A percentile compares a stretch with the other conserved stretches of the same genome.
Evolutionary conservation across 1,284 basidiomycete species (phyloP).

Genomic region (Moniliella sp.): DNA sequence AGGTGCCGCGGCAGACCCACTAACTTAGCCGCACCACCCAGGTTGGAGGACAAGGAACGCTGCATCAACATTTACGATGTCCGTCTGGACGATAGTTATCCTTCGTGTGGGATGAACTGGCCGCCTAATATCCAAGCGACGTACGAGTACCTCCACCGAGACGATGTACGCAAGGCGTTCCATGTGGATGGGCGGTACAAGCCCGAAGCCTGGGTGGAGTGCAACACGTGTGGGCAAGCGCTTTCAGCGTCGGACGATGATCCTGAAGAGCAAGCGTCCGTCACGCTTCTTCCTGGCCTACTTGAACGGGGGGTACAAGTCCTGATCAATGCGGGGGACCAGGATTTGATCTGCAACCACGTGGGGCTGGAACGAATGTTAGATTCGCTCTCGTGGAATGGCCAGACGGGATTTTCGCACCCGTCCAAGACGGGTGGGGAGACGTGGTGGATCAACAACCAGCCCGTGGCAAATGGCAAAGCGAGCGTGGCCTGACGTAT

Average conservation of each 20-base stretch:
- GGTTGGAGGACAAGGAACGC: conserved; percentile 32
- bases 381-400: conserved; percentile 61
- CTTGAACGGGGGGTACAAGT: conserved; percentile 53
- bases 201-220: conserved; percentile 71
- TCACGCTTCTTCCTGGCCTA: conserved; percentile 56
- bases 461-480: conserved; percentile 70
- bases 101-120: conserved; percentile 97
- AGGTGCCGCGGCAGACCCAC: no score
- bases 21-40: not conserved
- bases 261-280: conserved; percentile 46
- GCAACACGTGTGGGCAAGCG: conserved; percentile 48
- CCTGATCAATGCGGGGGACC: conserved; percentile 79
- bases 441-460: conserved; percentile 57
- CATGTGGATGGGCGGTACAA: conserved; percentile 51
- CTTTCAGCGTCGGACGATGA: conserved; percentile 35
- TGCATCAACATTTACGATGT: conserved; percentile 94
- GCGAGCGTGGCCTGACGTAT: conserved; percentile 73
- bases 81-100: conserved; percentile 56
- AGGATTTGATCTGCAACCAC: conserved; percentile 83
- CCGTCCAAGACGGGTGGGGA: conserved; percentile 3
- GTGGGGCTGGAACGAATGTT: conserved; percentile 71
- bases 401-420: conserved; percentile 51
- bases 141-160: conserved; percentile 56
- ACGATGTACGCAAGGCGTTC: conserved; percentile 58
- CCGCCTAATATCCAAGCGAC: conserved; percentile 65